Evolutionary conservation across 352 stramenopile species (phyloP).

Genomic region (Phytophthora sp.): DNA sequence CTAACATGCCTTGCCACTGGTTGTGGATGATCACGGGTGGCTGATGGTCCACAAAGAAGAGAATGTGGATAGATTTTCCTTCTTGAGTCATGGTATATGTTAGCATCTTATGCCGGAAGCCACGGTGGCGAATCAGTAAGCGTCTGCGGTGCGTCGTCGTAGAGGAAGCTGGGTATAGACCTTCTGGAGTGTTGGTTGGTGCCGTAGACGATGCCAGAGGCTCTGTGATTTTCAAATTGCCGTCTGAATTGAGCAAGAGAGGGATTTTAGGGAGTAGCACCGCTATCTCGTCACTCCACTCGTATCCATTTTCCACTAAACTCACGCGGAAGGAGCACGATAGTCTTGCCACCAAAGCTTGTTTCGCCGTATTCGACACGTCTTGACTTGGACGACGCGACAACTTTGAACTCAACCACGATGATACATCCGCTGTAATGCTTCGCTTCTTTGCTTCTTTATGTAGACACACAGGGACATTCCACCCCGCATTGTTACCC

Average conservation of each 20-base stretch:
- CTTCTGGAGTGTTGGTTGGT: conserved; percentile 12
- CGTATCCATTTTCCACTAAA: conserved; percentile 41
- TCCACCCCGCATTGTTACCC: conserved; percentile 41
- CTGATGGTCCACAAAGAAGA: conserved; percentile 76
- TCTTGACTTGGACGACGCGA: conserved; percentile 50
- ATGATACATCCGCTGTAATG: conserved; percentile 53
- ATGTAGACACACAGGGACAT: conserved; percentile 53
- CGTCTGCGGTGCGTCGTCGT: conserved; percentile 56
- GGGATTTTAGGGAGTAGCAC: conserved; percentile 47
- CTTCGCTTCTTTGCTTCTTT: conserved; percentile 54
- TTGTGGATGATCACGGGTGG: conserved; percentile 73
- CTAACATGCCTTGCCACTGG: conserved; percentile 56
- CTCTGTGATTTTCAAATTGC: conserved; percentile 38
- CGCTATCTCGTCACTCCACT: conserved; percentile 58
- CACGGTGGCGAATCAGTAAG: conserved; percentile 60
- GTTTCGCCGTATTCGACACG: conserved; percentile 23
- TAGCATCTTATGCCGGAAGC: conserved; percentile 64
- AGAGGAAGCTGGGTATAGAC: conserved; percentile 51
- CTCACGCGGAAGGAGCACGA: conserved; percentile 56
- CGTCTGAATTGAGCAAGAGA: conserved; percentile 40
- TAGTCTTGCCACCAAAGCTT: conserved; percentile 44
- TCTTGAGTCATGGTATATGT: conserved; percentile 72
- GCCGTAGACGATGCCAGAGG: conserved; percentile 12
- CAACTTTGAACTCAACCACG: conserved; percentile 61
- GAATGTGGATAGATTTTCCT: conserved; percentile 54